Conservation (phyloP, 2,329 filamentous ascomycete genomes). For the Metarhizium robertsii region DNA sequence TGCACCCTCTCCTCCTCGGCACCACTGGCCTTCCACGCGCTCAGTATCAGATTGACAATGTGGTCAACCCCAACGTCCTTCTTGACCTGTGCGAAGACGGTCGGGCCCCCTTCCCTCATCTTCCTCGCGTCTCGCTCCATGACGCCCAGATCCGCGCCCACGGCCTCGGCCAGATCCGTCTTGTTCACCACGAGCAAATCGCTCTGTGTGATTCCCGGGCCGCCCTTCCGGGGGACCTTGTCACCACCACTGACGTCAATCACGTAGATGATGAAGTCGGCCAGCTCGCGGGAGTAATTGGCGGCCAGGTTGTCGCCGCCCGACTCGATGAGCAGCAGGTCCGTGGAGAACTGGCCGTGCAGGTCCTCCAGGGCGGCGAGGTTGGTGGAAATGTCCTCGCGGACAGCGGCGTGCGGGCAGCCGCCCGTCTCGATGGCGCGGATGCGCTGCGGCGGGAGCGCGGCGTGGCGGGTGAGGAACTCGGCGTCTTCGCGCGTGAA, state of each 20-base stretch:
- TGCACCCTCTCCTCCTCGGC: constrained; percentile 52
- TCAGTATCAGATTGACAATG: constrained; percentile 80
- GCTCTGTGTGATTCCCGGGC: constrained; percentile 92
- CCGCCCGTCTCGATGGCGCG: constrained; percentile 95
- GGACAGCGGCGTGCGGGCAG: constrained; percentile 92
- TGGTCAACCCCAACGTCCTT: constrained; percentile 74
- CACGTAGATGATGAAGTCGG: constrained; percentile 97
- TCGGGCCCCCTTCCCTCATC: constrained; percentile 93
- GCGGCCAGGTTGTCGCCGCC: constrained; percentile 95
- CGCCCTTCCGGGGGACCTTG: constrained; percentile 93
- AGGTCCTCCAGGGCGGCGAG: constrained; percentile 85
- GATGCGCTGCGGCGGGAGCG: constrained; percentile 75
- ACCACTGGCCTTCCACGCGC: constrained; percentile 86
- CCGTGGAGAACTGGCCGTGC: constrained; percentile 67
- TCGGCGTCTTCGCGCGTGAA: constrained; percentile 98
- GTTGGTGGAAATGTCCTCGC: constrained; percentile 93
- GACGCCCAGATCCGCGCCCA: constrained; percentile 81
- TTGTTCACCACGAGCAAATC: constrained; percentile 94
- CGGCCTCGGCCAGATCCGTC: constrained; percentile 82
- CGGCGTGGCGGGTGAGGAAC: constrained; percentile 81
- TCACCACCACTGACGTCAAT: constrained; percentile 96
- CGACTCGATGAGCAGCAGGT: constrained; percentile 87
- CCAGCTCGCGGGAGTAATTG: constrained; percentile 90
- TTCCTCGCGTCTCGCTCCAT: constrained; percentile 93
- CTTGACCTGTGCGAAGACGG: constrained; percentile 97